Conservation (phyloP, 768 basidiomycete species). For the Boletus reticulatus region DNA sequence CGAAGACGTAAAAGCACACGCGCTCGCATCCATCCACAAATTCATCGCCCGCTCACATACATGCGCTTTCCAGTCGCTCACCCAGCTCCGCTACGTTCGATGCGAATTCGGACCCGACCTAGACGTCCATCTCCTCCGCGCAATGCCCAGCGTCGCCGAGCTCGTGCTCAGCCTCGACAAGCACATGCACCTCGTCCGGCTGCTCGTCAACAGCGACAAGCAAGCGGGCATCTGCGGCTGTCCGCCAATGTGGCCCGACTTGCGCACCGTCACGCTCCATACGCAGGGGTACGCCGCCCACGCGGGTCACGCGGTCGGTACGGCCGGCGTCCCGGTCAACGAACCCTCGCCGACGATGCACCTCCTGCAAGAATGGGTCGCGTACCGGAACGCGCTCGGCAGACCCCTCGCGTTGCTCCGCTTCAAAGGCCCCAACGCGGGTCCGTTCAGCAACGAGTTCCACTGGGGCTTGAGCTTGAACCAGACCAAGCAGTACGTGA, state of each 20-base stretch:
- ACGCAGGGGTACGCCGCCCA: conserved; percentile 29
- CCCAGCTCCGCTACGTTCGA: conserved; percentile 26
- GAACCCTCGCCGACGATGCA: conserved; percentile 31
- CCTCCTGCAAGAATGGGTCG: conserved; percentile 27
- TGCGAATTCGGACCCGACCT: conserved; percentile 33
- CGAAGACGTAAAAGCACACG: conserved; percentile 28
- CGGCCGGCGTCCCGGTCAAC: conserved; percentile 23
- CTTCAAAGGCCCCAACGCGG: conserved; percentile 32
- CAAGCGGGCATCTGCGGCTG: conserved; percentile 29
- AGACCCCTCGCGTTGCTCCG: conserved; percentile 21
- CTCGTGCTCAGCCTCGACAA: conserved; percentile 32
- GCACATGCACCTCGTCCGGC: conserved; percentile 28
- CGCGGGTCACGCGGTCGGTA: conserved; percentile 4
- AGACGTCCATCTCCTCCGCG: conserved; percentile 31
- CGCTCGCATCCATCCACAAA: conserved; percentile 29
- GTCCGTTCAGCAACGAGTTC: conserved; percentile 26
- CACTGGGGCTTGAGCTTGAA: conserved; percentile 23
- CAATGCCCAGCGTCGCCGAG: conserved; percentile 31
- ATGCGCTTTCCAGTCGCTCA: conserved; percentile 28
- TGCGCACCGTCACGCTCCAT: conserved; percentile 27
- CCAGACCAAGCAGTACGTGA: conserved; percentile 25
- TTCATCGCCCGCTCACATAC: conserved; percentile 27
- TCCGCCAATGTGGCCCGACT: conserved; percentile 28
- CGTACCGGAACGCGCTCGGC: conserved; percentile 19
- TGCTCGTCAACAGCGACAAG: conserved; percentile 35